Percentiles rank a stretch among this genome's conserved stretches.
phyloP scores from a whole-genome alignment of 2,329 filamentous ascomycete species.

The Apiospora phragmitis region DNA sequence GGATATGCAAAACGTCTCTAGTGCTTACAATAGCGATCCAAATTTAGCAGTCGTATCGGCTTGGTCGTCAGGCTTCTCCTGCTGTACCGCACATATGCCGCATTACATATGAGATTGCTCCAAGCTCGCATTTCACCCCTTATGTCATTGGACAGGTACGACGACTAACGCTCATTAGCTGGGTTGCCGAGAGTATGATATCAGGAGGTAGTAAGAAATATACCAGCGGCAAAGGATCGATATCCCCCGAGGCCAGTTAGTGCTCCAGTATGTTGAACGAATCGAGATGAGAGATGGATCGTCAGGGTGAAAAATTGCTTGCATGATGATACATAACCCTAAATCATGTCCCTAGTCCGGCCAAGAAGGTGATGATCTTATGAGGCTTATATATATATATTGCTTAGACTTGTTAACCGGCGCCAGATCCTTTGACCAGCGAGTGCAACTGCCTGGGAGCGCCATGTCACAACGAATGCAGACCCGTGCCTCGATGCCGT shows the following conservation, averaged over 20 bases:
- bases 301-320: background rate
- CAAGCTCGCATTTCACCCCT: background rate
- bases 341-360: background rate
- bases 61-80: background rate
- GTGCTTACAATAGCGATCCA: background rate
- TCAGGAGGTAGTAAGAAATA: background rate
- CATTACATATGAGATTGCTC: background rate
- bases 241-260: background rate
- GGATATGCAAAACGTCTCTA: background rate
- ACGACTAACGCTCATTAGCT: background rate
- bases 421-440: background rate
- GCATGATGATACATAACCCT: background rate
- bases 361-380: background rate
- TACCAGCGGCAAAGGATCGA: background rate
- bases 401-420: background rate
- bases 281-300: background rate
- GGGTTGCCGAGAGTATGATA: background rate
- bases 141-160: background rate
- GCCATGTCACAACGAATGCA: background rate
- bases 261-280: background rate
- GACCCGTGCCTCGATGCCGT: background rate
- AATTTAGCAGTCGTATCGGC: conserved; percentile 1
- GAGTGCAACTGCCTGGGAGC: background rate
- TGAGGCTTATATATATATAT: background rate
- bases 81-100: background rate